A percentile compares a stretch with the other conserved stretches of the same genome.
Evolutionary conservation across 2,329 filamentous ascomycete genomes (phyloP).

Genomic region (Colletotrichum sojae): DNA sequence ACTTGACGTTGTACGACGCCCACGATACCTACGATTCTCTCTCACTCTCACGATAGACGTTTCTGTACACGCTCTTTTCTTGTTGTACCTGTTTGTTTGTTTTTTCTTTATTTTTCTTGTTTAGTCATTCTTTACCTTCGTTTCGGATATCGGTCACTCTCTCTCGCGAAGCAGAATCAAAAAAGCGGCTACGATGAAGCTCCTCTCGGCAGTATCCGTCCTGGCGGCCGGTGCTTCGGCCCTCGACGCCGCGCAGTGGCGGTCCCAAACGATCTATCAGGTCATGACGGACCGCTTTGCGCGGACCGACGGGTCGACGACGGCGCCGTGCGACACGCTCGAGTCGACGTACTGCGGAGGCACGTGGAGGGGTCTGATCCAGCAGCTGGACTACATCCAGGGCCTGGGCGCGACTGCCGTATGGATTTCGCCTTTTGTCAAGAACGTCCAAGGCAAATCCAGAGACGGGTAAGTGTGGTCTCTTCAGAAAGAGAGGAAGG

Average conservation of each 20-base stretch:
- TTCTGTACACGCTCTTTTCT: slow-evolving; percentile 34
- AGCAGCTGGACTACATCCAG: slow-evolving; percentile 74
- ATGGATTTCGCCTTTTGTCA: slow-evolving; percentile 72
- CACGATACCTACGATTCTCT: slow-evolving; percentile 14
- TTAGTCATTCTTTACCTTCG: slow-evolving; percentile 22
- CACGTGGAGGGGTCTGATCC: slow-evolving; percentile 70
- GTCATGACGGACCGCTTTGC: slow-evolving; percentile 71
- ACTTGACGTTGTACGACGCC: slow-evolving; percentile 16
- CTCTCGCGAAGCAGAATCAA: slow-evolving; percentile 1
- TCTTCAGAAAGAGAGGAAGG: neutral
- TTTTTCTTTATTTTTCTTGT: slow-evolving; percentile 11
- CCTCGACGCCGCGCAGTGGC: slow-evolving; percentile 58
- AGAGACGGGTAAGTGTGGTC: slow-evolving; percentile 37
- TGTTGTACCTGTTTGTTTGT: slow-evolving; percentile 15
- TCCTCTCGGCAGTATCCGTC: slow-evolving; percentile 17
- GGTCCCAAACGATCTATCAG: slow-evolving; percentile 70
- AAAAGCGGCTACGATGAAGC: slow-evolving; percentile 20
- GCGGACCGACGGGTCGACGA: slow-evolving; percentile 59
- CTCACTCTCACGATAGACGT: slow-evolving; percentile 25
- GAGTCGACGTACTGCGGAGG: slow-evolving; percentile 72
- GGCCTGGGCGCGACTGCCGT: slow-evolving; percentile 72
- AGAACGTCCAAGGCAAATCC: slow-evolving; percentile 49
- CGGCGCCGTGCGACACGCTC: slow-evolving; percentile 57
- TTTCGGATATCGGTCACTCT: slow-evolving; percentile 32
- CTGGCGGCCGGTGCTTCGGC: slow-evolving; percentile 28